Percentiles rank a stretch among this genome's conserved stretches.
These are phyloP conservation scores for Beta corolliflora DNA, from an alignment of 179 eudicot genomes.

Conservation along the genomic window DNA sequence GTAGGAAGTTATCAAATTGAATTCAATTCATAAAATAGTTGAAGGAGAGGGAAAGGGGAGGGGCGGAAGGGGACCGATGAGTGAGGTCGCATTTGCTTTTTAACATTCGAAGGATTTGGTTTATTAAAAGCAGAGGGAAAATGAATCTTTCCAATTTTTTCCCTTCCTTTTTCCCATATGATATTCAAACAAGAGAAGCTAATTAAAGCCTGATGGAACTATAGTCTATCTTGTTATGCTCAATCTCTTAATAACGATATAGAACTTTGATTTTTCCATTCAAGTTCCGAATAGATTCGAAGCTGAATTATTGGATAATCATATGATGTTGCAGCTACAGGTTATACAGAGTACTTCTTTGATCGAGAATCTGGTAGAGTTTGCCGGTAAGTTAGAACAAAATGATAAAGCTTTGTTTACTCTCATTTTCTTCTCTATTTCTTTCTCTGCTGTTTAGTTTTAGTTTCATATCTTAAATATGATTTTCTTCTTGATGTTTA, in stretches of 20 bases:
- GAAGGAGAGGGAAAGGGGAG: not conserved
- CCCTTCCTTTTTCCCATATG: too few relatives aligned
- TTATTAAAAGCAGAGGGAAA: too few relatives aligned
- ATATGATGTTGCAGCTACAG: slow-evolving; percentile 69
- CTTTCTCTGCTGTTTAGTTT: not conserved
- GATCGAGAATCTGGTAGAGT: slow-evolving; percentile 78
- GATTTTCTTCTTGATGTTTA: not conserved
- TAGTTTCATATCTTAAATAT: not conserved
- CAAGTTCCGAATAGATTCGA: not conserved
- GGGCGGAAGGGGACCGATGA: too few relatives aligned
- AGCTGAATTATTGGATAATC: not conserved
- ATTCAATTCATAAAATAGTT: not conserved
- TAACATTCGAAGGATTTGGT: too few relatives aligned
- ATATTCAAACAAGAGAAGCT: too few relatives aligned
- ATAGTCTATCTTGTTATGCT: too few relatives aligned
- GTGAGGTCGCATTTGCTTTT: too few relatives aligned
- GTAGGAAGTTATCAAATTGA: not conserved
- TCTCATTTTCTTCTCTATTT: not conserved
- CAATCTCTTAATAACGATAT: too few relatives aligned
- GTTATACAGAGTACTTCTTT: slow-evolving; percentile 87
- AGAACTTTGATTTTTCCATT: not conserved
- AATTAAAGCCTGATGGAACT: too few relatives aligned
- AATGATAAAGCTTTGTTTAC: not conserved
- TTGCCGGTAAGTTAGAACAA: slow-evolving; percentile 48
- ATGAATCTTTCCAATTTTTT: too few relatives aligned